Evolutionary conservation across 305 asterid genomes (phyloP).

Genomic region (Fraxinus dipetala): DNA sequence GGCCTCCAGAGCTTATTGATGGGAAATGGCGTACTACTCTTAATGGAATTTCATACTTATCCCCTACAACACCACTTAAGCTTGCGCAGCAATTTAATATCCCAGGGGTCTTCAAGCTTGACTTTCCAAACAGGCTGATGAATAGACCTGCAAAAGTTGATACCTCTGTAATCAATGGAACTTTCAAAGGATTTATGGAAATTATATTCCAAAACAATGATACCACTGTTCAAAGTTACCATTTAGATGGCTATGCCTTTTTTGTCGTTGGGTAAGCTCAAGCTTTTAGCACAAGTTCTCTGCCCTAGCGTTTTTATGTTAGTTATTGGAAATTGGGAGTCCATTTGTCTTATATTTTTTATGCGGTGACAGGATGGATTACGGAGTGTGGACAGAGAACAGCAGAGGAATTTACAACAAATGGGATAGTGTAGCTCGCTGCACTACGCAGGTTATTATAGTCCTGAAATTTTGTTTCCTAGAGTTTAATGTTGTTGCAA

Average conservation of each 20-base stretch:
- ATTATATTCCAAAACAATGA: constrained; percentile 87
- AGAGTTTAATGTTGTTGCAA: not conserved
- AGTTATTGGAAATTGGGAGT: not conserved
- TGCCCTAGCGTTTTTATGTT: not conserved
- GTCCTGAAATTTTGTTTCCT: not conserved
- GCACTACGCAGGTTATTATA: constrained; percentile 74
- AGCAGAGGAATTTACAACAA: constrained; percentile 84
- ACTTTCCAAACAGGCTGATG: constrained; percentile 78
- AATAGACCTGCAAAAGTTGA: constrained; percentile 71
- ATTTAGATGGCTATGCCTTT: constrained; percentile 85
- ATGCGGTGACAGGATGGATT: constrained; percentile 68
- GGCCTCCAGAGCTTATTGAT: constrained; percentile 71
- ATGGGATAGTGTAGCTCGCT: constrained; percentile 96
- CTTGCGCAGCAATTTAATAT: constrained; percentile 74
- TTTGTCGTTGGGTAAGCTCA: constrained; percentile 83
- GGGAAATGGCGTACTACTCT: constrained; percentile 78
- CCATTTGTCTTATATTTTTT: not conserved
- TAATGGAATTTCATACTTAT: constrained; percentile 73
- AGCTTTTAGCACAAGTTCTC: not conserved
- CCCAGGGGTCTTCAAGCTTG: constrained; percentile 77
- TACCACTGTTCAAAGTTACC: constrained; percentile 73
- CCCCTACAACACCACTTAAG: constrained; percentile 77
- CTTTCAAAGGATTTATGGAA: constrained; percentile 85
- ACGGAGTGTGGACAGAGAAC: constrained; percentile 82
- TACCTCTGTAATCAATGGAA: constrained; percentile 72